These are phyloP conservation scores for Spiraea crenata DNA, from an alignment of 331 rosid species.

Conservation along the genomic window DNA sequence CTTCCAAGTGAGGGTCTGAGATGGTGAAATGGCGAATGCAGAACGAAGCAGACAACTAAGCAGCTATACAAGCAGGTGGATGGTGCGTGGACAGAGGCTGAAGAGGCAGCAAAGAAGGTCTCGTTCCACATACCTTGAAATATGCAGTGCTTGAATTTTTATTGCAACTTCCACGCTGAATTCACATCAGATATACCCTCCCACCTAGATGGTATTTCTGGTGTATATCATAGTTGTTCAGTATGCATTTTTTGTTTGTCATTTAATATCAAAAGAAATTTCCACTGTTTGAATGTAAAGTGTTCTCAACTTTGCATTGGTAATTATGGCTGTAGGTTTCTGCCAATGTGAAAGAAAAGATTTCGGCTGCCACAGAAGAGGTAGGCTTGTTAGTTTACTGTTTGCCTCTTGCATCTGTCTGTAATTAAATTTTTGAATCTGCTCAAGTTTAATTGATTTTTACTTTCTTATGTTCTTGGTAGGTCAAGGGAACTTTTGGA, in stretches of 20 bases:
- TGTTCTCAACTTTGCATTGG: slow-evolving; percentile 8
- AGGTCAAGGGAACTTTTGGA: slow-evolving; percentile 82
- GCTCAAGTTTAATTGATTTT: slow-evolving; percentile 17
- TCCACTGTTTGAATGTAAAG: neutral
- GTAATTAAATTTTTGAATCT: slow-evolving; percentile 1
- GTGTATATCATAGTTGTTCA: neutral
- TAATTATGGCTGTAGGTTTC: slow-evolving; percentile 57
- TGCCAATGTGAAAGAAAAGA: slow-evolving; percentile 70
- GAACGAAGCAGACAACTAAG: slow-evolving; percentile 92
- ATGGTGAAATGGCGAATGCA: slow-evolving; percentile 91
- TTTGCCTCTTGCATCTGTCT: neutral
- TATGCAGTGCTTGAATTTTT: neutral
- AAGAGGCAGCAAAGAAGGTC: slow-evolving; percentile 79
- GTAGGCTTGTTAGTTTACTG: slow-evolving; percentile 38
- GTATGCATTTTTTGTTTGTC: neutral
- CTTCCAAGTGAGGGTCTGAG: slow-evolving; percentile 75
- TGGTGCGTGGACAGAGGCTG: slow-evolving; percentile 87
- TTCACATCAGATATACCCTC: too few relatives aligned
- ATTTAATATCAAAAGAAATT: neutral
- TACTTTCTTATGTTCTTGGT: slow-evolving; percentile 22
- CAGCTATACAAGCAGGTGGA: slow-evolving; percentile 84
- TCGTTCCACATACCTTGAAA: neutral
- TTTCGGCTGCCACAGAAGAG: slow-evolving; percentile 85
- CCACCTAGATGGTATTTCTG: neutral
- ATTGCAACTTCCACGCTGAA: neutral